These are phyloP conservation scores for Clohesyomyces aquaticus DNA, from an alignment of 495 filamentous ascomycete species.

Conservation along the genomic window DNA sequence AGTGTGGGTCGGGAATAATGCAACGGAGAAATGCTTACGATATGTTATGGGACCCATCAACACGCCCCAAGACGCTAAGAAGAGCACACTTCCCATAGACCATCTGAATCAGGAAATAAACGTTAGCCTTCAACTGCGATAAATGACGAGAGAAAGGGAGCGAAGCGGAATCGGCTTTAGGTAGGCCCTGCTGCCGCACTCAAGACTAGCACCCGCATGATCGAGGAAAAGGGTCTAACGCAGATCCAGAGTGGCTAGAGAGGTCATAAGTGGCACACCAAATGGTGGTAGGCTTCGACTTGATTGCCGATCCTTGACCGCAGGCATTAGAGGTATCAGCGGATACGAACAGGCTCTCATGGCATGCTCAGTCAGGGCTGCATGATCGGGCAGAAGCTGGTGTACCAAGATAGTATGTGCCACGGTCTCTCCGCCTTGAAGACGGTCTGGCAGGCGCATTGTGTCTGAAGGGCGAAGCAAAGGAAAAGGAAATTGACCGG, in stretches of 20 bases:
- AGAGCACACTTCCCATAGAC: slow-evolving; percentile 89
- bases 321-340: slow-evolving; percentile 8
- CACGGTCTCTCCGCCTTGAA: slow-evolving; percentile 15
- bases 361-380: slow-evolving; percentile 8
- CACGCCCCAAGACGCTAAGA: slow-evolving; percentile 90
- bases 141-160: slow-evolving; percentile 22
- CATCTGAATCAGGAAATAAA: slow-evolving; percentile 63
- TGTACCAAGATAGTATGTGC: slow-evolving; percentile 19
- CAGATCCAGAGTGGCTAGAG: slow-evolving; percentile 35
- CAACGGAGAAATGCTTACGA: slow-evolving; percentile 43
- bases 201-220: slow-evolving; percentile 43
- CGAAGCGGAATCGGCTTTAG: slow-evolving; percentile 34
- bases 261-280: slow-evolving; percentile 37
- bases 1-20: slow-evolving; percentile 2
- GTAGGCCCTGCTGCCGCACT: slow-evolving; percentile 39
- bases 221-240: slow-evolving; percentile 30
- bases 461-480: slow-evolving; percentile 9
- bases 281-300: neutral
- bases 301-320: slow-evolving; percentile 3
- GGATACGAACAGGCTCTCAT: slow-evolving; percentile 7
- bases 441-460: slow-evolving; percentile 32
- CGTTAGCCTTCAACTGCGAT: slow-evolving; percentile 26
- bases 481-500: slow-evolving; percentile 36
- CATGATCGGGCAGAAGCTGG: slow-evolving; percentile 20
- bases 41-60: slow-evolving; percentile 88